A percentile compares a stretch with the other conserved stretches of the same genome.
These are phyloP conservation scores for Chaetothyriales sp. DNA, from an alignment of 2,329 filamentous ascomycete species.

Conservation along the genomic window DNA sequence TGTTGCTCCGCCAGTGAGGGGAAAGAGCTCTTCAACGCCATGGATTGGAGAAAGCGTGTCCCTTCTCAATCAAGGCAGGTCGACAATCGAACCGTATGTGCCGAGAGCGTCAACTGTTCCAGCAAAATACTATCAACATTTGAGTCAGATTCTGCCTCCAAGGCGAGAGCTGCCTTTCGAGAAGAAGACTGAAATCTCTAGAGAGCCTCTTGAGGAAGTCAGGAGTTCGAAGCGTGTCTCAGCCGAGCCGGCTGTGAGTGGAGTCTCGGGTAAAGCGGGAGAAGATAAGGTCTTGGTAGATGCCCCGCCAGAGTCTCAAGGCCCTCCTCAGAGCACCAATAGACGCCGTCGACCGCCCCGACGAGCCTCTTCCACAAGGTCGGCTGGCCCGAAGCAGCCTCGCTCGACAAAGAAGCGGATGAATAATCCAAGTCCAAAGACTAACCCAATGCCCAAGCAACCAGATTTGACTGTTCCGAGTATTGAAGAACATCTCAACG, in stretches of 20 bases:
- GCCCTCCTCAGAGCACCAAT: background rate
- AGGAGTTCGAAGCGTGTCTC: background rate
- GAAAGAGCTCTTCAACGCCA: background rate
- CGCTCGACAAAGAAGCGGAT: background rate
- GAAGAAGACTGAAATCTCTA: background rate
- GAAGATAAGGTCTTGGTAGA: background rate
- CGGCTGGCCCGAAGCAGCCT: background rate
- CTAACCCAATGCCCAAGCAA: background rate
- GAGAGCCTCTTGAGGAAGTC: background rate
- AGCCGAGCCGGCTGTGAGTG: background rate
- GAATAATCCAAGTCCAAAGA: background rate
- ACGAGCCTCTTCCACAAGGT: background rate
- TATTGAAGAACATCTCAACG: background rate
- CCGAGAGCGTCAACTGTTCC: constrained; percentile 20
- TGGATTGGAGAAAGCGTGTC: background rate
- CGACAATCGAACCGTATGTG: constrained; percentile 2
- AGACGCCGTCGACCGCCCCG: background rate
- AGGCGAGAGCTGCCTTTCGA: constrained; percentile 30
- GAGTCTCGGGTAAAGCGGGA: background rate
- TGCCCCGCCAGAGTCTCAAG: background rate
- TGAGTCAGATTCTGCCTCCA: constrained; percentile 28
- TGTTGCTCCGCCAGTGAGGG: background rate
- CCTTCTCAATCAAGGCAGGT: background rate
- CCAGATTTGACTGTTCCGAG: background rate
- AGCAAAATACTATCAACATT: constrained; percentile 14